Evolutionary conservation across 306 rosid species (phyloP).

Genomic region (Quercus suber): DNA sequence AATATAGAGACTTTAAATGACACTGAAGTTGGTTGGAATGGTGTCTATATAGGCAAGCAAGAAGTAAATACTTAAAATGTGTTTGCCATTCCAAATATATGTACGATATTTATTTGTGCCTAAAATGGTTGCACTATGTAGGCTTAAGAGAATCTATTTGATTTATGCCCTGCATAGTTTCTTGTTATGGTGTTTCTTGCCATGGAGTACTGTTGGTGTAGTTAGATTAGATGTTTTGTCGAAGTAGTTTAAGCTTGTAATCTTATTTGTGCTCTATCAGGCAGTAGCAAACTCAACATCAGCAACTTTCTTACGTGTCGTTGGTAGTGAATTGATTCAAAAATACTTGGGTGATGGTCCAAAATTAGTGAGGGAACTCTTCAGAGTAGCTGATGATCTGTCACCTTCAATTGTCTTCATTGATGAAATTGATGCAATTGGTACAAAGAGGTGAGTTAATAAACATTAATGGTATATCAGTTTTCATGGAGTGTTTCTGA

Average conservation of each 20-base stretch:
- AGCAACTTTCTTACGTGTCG: conserved; percentile 96
- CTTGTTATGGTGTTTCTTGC: not conserved
- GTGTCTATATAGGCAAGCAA: not conserved
- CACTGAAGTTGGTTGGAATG: not conserved
- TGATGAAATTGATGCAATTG: conserved; percentile 96
- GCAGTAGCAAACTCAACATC: conserved; percentile 99
- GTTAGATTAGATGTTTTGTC: not conserved
- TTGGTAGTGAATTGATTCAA: conserved; percentile 97
- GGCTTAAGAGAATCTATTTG: not conserved
- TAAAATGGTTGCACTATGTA: not conserved
- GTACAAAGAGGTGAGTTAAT: conserved; percentile 78
- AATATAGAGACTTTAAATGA: not conserved
- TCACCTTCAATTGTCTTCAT: conserved; percentile 97
- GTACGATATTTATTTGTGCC: not conserved
- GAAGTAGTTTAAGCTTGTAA: not conserved
- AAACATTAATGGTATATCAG: not conserved
- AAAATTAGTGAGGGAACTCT: conserved; percentile 93
- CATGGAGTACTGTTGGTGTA: not conserved
- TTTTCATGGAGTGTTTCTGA: conserved; percentile 3
- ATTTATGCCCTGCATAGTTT: not conserved
- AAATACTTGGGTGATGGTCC: conserved; percentile 99
- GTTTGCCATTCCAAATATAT: not conserved
- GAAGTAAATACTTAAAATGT: not conserved
- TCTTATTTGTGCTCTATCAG: conserved; percentile 36
- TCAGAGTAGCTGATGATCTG: conserved; percentile 96